phyloP scores from a whole-genome alignment of 2,329 filamentous ascomycete genomes.

The Cladosporium cucumerinum region DNA sequence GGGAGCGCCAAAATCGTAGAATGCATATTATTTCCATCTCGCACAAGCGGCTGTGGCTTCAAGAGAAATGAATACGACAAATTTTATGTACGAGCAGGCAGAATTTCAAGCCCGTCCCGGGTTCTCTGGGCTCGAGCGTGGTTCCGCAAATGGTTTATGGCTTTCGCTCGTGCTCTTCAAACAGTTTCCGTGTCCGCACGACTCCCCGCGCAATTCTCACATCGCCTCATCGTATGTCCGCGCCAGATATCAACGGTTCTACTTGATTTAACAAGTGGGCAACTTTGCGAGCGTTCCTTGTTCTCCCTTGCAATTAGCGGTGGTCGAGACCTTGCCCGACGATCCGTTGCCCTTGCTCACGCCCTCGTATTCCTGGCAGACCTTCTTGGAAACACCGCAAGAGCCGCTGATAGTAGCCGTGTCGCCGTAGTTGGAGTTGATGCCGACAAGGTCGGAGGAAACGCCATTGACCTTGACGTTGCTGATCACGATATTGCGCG shows the following conservation, averaged over 20 bases:
- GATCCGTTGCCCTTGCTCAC: conserved; percentile 19
- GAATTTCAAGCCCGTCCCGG: no score
- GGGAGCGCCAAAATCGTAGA: no score
- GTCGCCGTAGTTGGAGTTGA: conserved; percentile 23
- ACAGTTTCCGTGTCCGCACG: no score
- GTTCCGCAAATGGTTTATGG: no score
- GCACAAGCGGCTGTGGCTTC: no score
- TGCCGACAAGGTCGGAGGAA: conserved; percentile 20
- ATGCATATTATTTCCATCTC: no score
- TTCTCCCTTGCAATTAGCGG: conserved; percentile 17
- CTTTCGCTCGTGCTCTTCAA: no score
- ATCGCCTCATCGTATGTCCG: no score
- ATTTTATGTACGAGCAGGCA: no score
- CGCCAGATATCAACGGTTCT: no score
- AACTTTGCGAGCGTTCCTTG: conserved; percentile 18
- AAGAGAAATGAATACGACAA: no score
- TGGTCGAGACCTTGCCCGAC: conserved; percentile 16
- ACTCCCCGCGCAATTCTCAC: not conserved
- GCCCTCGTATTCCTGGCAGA: conserved; percentile 21
- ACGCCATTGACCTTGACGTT: conserved; percentile 22
- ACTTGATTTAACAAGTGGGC: conserved; percentile 18
- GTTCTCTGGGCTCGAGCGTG: no score
- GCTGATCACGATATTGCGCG: conserved; percentile 20
- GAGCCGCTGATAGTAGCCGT: conserved; percentile 20
- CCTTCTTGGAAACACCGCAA: conserved; percentile 20